Evolutionary conservation across 371 early-diverging fungal genomes (phyloP), one percentile per base, ranked within the genome.

Genomic region (Synchytrium microbalum): DNA sequence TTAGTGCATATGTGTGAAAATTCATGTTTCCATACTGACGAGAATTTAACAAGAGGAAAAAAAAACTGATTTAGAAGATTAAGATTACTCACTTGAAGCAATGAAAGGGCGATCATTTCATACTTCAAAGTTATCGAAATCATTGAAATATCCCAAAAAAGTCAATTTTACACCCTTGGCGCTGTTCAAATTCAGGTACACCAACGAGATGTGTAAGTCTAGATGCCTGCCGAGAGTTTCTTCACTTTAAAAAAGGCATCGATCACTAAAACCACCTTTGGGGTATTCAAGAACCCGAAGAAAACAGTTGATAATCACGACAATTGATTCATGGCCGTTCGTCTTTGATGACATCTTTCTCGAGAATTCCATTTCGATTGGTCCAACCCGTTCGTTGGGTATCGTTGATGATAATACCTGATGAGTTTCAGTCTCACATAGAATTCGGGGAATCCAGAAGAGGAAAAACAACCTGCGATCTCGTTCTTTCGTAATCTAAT

Each of bases 221-320:
- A 98, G 73, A 63, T 88, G 92, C 33, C 86, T 76, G 30, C 98
- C 98, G 33, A 83, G 67, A 1, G 80, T 72, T 75, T 98, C 98
- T 75, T 95, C 96, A 25, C 95, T 96, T 25, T 88, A 71, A 96
- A 96, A 70, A 88, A 67, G 52, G 80, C 84, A 60, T 96, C 94
- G 53, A n/a, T n/a, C n/a, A n/a, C n/a, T n/a, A n/a, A n/a, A n/a
- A 33, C 30, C 58, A 53, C 52, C 16, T 24, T 55, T 58, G 38
- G 51, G 1, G 25, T 55, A 31, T 59, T n/a, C 63, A 24, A 3
- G 28, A 23, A 58, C 46, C 1, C 0, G 28, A 60, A 32, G 31
- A 2, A 14, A 27, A 27, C 27, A 67, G 25, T 14, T 26, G 54
- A 51, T 63, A 53, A 54, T 29, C 57, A n/a, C n/a, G n/a, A n/a